Evolutionary conservation across 2,329 filamentous ascomycete genomes (phyloP), one percentile per base, ranked within the genome.

Genomic region (Colletotrichum liaoningense): DNA sequence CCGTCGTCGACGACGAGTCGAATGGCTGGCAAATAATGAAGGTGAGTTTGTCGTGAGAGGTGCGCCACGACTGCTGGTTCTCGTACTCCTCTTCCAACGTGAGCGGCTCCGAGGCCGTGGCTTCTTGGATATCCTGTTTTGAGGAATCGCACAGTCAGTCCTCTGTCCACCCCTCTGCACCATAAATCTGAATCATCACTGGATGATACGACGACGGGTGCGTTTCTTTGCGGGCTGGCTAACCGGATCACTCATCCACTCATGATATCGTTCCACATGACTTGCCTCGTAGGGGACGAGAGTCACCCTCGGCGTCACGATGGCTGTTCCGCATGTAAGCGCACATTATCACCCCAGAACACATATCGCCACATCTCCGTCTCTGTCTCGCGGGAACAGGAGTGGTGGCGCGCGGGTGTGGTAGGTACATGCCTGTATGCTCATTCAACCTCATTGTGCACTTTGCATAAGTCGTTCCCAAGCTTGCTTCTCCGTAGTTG

Each of bases 21-120:
- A 80, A 73, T 0, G 90, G 88, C 11, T 87, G 84, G 79, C 95
- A 98, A 67, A 94, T 83, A 80, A 98, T 98, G 78, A 98, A 98
- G 0, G 96, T 98, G 74, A 98, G 83, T 84, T 98, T 98, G 83
- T 98, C 95, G 30, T 85, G 83, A 55, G 97, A 94, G 24, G 85
- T 85, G 49, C 95, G 92, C 96, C 96, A 98, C 75, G 92, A 94
- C n/a, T 85, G 84, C 82, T 98, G 96, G 92, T 98, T 98, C 63
- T 91, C 89, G 82, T 97, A 95, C 86, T 98, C 96, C 80, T 98
- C 93, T 1, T 90, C 86, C 0, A 98, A 86, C 0, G 89, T 92
- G 63, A 98, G 88, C 0, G 93, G 94, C 75, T 98, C 95, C 0
- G 95, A 98, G 1, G 96, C 95, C 0, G 96, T 98, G 67, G 93